Conservation (phyloP, 768 basidiomycete species). For the Phlebiopsis gigantea region DNA sequence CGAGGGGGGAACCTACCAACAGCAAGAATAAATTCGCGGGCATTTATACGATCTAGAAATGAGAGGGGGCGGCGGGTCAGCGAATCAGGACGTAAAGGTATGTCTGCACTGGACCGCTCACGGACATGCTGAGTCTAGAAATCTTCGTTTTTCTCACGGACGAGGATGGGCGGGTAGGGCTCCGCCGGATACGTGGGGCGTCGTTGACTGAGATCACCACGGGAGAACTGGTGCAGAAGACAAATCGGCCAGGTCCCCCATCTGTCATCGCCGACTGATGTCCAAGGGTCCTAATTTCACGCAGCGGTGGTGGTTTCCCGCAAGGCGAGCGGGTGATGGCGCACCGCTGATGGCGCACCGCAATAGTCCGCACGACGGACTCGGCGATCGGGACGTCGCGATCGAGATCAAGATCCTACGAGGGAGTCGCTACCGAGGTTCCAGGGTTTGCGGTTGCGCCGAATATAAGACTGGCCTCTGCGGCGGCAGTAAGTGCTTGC, state of each 20-base stretch:
- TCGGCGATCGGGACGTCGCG: neutral
- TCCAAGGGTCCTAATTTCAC: neutral
- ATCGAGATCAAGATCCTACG: neutral
- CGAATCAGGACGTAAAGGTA: constrained; percentile 2
- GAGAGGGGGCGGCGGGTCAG: neutral
- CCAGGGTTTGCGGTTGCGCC: no score
- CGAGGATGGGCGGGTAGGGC: neutral
- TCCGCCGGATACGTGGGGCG: neutral
- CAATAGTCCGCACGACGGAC: neutral
- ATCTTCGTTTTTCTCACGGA: neutral
- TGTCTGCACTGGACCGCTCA: constrained; percentile 2
- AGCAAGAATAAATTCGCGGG: neutral
- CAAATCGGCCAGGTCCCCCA: neutral
- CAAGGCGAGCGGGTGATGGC: neutral
- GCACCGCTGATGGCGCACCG: neutral
- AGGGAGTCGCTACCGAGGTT: no score
- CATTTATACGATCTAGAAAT: constrained; percentile 8
- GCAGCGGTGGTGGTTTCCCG: neutral
- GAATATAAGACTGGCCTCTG: no score
- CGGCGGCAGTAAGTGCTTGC: no score
- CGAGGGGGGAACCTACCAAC: neutral
- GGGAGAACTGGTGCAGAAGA: neutral
- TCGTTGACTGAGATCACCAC: neutral
- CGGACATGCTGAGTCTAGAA: neutral
- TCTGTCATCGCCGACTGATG: neutral